Percentiles rank a stretch among this genome's conserved stretches.
These are phyloP conservation scores for Kwoniella botswanensis DNA, from an alignment of 768 basidiomycete genomes.

Conservation along the genomic window DNA sequence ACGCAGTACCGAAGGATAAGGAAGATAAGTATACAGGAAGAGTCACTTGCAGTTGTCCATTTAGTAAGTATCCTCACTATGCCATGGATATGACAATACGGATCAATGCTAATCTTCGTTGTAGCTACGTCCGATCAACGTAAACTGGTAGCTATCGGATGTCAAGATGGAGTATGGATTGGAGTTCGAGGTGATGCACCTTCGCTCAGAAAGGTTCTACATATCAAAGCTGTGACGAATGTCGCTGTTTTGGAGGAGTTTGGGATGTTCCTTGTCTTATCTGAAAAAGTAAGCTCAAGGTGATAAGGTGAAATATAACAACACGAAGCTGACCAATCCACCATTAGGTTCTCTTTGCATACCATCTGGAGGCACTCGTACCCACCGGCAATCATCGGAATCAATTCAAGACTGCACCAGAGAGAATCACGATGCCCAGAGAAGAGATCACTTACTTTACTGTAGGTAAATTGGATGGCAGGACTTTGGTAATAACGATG, in stretches of 20 bases:
- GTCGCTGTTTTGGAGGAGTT: constrained; percentile 96
- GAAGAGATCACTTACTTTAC: constrained; percentile 91
- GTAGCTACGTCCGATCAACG: constrained; percentile 81
- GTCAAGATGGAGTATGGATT: constrained; percentile 94
- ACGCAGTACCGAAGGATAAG: constrained; percentile 59
- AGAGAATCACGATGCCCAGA: constrained; percentile 85
- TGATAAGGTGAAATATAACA: background rate
- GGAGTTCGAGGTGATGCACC: constrained; percentile 85
- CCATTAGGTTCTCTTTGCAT: constrained; percentile 79
- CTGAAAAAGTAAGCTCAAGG: constrained; percentile 71
- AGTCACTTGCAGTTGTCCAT: constrained; percentile 94
- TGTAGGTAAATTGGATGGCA: constrained; percentile 81
- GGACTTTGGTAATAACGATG: constrained; percentile 93
- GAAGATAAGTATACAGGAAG: constrained; percentile 66
- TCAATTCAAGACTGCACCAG: constrained; percentile 73
- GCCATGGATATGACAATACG: background rate
- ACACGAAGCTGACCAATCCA: background rate
- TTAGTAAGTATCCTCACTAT: constrained; percentile 63
- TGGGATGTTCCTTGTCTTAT: constrained; percentile 92
- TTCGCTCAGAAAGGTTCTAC: constrained; percentile 89
- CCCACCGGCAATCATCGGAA: constrained; percentile 72
- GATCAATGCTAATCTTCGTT: background rate
- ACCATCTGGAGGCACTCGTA: constrained; percentile 94
- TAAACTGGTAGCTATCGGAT: constrained; percentile 87
- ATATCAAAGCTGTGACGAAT: constrained; percentile 90